These are phyloP conservation scores for Coniochaeta ligniaria DNA, from an alignment of 2,329 filamentous ascomycete genomes.

Conservation along the genomic window DNA sequence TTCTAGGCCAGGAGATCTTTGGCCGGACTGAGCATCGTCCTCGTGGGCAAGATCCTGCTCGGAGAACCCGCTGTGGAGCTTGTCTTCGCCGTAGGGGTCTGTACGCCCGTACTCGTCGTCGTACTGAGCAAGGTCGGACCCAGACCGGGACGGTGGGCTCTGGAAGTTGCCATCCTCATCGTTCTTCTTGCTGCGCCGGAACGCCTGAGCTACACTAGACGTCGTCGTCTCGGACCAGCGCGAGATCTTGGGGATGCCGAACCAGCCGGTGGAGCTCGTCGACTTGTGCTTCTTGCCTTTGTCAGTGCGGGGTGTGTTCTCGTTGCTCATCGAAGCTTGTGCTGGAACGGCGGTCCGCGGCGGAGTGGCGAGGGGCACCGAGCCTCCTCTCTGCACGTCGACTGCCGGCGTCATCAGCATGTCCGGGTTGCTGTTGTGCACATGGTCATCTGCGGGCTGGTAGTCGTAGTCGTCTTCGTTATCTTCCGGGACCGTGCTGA, in stretches of 20 bases:
- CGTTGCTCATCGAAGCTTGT: constrained; percentile 55
- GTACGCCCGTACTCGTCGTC: constrained; percentile 56
- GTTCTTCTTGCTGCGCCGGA: constrained; percentile 59
- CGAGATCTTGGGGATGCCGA: constrained; percentile 74
- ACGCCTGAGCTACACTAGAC: constrained; percentile 74
- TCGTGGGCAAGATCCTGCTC: constrained; percentile 35
- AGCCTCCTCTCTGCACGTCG: constrained; percentile 44
- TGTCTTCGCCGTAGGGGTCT: constrained; percentile 52
- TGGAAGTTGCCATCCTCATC: constrained; percentile 43
- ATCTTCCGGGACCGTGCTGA: constrained; percentile 82
- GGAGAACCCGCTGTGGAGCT: constrained; percentile 50
- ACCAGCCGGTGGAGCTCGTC: constrained; percentile 66
- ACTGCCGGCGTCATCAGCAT: constrained; percentile 54
- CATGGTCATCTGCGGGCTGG: constrained; percentile 25
- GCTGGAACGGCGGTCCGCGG: constrained; percentile 38
- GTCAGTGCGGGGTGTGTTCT: constrained; percentile 70
- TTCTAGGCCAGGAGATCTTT: constrained; percentile 4
- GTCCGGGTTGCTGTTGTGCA: constrained; percentile 53
- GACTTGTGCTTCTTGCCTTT: constrained; percentile 87
- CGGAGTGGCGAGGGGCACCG: constrained; percentile 50
- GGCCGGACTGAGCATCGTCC: constrained; percentile 7
- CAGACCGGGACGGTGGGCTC: constrained; percentile 59
- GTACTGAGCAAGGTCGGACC: constrained; percentile 58
- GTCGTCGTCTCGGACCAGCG: constrained; percentile 96
- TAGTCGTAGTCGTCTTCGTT: constrained; percentile 67